These are phyloP conservation scores for Sporisorium graminicola DNA, from an alignment of 1,284 basidiomycete species.

Conservation along the genomic window DNA sequence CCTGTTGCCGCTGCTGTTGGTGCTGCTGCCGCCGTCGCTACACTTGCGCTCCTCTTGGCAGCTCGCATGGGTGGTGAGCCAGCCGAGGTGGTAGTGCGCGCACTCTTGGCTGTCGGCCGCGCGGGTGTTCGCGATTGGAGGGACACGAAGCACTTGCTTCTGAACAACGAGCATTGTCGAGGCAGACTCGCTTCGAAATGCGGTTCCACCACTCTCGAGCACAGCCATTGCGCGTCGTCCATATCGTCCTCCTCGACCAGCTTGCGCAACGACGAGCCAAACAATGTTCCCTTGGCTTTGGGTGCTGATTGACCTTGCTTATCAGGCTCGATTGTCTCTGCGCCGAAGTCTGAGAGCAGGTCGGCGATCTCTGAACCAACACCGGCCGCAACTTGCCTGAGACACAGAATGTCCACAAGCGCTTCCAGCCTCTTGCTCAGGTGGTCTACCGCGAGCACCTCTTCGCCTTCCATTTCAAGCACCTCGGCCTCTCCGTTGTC, in stretches of 20 bases:
- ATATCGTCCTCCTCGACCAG: slow-evolving; percentile 51
- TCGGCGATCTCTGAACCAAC: slow-evolving; percentile 33
- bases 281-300: slow-evolving; percentile 8
- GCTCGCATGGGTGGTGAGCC: slow-evolving; percentile 26
- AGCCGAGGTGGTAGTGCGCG: slow-evolving; percentile 11
- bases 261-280: slow-evolving; percentile 48
- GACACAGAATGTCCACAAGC: slow-evolving; percentile 48
- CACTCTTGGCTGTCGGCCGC: slow-evolving; percentile 17
- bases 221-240: slow-evolving; percentile 67
- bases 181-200: slow-evolving; percentile 49
- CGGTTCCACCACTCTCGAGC: slow-evolving; percentile 59
- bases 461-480: slow-evolving; percentile 28
- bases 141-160: slow-evolving; percentile 62
- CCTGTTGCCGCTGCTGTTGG: background rate
- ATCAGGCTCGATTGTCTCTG: slow-evolving; percentile 8
- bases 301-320: background rate
- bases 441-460: slow-evolving; percentile 38
- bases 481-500: slow-evolving; percentile 26
- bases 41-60: slow-evolving; percentile 16
- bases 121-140: slow-evolving; percentile 44
- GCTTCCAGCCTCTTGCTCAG: slow-evolving; percentile 47
- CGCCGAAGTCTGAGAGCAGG: slow-evolving; percentile 17
- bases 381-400: slow-evolving; percentile 38
- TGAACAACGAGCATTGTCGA: slow-evolving; percentile 55
- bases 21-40: background rate